Evolutionary conservation across 192 early-diverging fungal species (phyloP).

Genomic region (Coemansia sp.): DNA sequence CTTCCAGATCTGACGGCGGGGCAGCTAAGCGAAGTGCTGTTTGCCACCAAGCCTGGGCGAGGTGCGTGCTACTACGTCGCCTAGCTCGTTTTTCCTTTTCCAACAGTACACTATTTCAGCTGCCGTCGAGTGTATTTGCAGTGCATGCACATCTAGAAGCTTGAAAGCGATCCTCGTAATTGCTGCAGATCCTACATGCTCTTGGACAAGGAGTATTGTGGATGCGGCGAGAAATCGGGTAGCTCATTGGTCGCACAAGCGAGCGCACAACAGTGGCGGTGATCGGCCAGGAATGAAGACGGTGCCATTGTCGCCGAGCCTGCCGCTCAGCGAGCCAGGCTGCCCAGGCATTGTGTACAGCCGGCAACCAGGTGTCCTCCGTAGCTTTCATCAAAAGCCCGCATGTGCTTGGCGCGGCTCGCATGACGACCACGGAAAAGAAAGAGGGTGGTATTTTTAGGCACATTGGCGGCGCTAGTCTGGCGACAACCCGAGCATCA

Average conservation of each 20-base stretch:
- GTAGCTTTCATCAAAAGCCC: neutral
- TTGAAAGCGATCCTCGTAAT: neutral
- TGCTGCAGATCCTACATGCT: neutral
- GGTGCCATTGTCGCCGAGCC: neutral
- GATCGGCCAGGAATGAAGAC: neutral
- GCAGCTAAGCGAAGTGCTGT: conserved; percentile 57
- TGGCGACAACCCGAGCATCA: neutral
- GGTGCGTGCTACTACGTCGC: conserved; percentile 38
- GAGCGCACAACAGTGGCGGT: neutral
- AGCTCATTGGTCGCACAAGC: neutral
- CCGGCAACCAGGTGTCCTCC: neutral
- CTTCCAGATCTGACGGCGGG: conserved; percentile 54
- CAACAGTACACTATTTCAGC: neutral
- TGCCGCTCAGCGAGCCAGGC: neutral
- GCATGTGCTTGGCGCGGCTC: neutral
- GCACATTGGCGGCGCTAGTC: neutral
- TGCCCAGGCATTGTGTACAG: neutral
- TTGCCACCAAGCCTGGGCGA: conserved; percentile 46
- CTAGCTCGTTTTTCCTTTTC: neutral
- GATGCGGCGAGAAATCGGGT: neutral
- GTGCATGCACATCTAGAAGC: neutral
- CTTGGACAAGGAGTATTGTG: neutral
- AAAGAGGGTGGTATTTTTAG: neutral
- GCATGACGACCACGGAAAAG: neutral
- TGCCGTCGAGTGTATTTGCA: neutral